A percentile compares a stretch with the other conserved stretches of the same genome.
phyloP scores from a whole-genome alignment of 495 filamentous ascomycete genomes.

The Neurospora africana region DNA sequence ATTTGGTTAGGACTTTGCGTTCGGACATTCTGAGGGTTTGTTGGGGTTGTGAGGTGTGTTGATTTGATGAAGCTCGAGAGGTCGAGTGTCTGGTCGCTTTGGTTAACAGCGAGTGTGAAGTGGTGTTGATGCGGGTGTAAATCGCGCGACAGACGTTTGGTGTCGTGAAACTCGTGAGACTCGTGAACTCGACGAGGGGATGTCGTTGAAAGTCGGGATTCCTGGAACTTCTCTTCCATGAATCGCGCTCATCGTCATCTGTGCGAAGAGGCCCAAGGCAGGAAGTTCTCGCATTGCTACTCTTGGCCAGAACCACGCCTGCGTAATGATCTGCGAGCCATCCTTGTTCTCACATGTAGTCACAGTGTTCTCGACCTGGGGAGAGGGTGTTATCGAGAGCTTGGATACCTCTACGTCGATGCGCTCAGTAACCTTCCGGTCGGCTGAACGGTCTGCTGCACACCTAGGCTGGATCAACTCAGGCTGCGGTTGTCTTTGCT shows the following conservation, averaged over 20 bases:
- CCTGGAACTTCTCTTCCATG: too few relatives aligned
- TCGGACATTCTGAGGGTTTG: constrained; percentile 65
- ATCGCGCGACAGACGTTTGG: neutral
- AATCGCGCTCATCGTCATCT: too few relatives aligned
- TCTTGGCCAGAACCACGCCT: constrained; percentile 78
- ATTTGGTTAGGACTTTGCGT: constrained; percentile 77
- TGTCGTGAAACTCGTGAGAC: neutral
- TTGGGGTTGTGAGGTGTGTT: too few relatives aligned
- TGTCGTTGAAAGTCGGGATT: neutral
- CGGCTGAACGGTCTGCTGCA: constrained; percentile 2
- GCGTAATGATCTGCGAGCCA: constrained; percentile 52
- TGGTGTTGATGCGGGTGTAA: neutral
- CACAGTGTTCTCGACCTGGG: constrained; percentile 47
- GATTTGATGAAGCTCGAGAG: neutral
- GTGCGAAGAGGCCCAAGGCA: too few relatives aligned
- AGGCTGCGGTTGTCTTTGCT: neutral
- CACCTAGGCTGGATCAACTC: neutral
- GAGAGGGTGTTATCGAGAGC: constrained; percentile 35
- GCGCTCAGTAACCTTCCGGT: constrained; percentile 50
- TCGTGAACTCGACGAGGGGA: neutral
- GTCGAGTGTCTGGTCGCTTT: neutral
- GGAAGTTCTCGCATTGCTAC: constrained; percentile 71
- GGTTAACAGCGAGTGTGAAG: neutral
- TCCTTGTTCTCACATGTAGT: constrained; percentile 39
- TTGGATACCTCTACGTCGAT: constrained; percentile 49